Percentiles rank a stretch among this genome's conserved stretches.
phyloP scores from a whole-genome alignment of 495 filamentous ascomycete species.

The Penicillium coprophilum region DNA sequence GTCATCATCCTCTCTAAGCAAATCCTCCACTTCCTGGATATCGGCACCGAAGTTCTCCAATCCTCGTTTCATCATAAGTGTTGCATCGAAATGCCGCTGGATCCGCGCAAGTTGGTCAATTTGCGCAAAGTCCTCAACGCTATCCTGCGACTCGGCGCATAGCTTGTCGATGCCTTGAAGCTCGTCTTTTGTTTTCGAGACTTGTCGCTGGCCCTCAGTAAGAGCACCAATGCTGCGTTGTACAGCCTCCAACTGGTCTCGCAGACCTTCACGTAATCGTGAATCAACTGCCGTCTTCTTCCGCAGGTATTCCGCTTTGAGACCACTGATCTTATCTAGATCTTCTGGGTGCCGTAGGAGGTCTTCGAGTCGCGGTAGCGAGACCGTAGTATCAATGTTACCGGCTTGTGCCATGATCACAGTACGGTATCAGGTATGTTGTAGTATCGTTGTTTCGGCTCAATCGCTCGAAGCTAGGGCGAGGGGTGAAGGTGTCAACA shows the following conservation, averaged over 20 bases:
- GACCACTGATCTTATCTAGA: constrained; percentile 86
- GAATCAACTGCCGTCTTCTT: constrained; percentile 91
- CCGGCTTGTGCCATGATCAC: constrained; percentile 39
- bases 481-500: constrained; percentile 10
- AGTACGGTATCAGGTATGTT: not conserved
- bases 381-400: constrained; percentile 42
- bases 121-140: constrained; percentile 94
- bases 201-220: constrained; percentile 80
- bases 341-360: constrained; percentile 71
- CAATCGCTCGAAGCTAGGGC: constrained; percentile 10
- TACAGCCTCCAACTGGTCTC: constrained; percentile 88
- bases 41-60: constrained; percentile 81
- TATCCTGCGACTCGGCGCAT: constrained; percentile 91
- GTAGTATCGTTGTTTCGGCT: constrained; percentile 9
- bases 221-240: constrained; percentile 86
- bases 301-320: constrained; percentile 90
- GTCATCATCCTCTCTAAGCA: constrained; percentile 77
- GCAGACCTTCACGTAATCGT: constrained; percentile 81
- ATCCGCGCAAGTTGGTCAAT: constrained; percentile 93
- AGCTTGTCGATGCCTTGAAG: constrained; percentile 98
- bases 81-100: constrained; percentile 89
- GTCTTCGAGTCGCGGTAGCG: constrained; percentile 50
- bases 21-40: constrained; percentile 66
- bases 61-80: constrained; percentile 86
- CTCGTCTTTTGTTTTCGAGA: constrained; percentile 90